Conservation (phyloP, 2,329 filamentous ascomycete genomes). For the Didymellaceae sp. region DNA sequence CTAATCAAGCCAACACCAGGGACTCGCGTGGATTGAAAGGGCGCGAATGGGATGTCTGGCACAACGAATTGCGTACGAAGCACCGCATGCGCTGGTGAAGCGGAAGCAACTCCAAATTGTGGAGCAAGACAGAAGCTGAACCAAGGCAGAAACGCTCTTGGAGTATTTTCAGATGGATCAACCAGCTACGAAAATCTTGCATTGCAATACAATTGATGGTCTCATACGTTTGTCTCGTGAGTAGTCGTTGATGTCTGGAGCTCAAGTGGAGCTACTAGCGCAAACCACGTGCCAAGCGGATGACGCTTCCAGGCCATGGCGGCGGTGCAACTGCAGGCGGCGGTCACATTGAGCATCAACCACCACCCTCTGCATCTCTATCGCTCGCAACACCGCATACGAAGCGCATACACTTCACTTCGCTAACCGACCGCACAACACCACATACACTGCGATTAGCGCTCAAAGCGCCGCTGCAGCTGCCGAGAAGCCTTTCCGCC, state of each 20-base stretch:
- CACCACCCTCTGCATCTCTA: neutral
- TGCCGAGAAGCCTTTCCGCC: slow-evolving; percentile 20
- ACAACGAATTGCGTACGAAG: no score
- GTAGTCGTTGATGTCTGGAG: neutral
- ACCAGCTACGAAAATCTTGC: no score
- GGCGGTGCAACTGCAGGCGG: slow-evolving; percentile 11
- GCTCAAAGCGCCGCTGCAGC: slow-evolving; percentile 21
- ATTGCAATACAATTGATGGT: no score
- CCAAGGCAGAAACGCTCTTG: no score
- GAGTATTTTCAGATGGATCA: no score
- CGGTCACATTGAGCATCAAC: slow-evolving; percentile 6
- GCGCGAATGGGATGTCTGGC: no score
- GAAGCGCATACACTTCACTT: neutral
- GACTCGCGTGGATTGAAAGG: no score
- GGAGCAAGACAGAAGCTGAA: no score
- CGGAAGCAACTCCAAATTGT: no score
- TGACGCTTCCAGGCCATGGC: slow-evolving; percentile 8
- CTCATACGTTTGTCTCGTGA: no score
- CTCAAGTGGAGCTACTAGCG: neutral
- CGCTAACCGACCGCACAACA: neutral
- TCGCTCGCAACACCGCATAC: slow-evolving; percentile 1
- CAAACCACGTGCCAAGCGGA: slow-evolving; percentile 3
- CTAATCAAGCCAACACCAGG: no score
- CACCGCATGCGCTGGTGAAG: no score
- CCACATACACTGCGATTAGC: neutral